Evolutionary conservation across 192 early-diverging fungal species (phyloP), one percentile per base, ranked within the genome.

Genomic region (Coemansia sp.): DNA sequence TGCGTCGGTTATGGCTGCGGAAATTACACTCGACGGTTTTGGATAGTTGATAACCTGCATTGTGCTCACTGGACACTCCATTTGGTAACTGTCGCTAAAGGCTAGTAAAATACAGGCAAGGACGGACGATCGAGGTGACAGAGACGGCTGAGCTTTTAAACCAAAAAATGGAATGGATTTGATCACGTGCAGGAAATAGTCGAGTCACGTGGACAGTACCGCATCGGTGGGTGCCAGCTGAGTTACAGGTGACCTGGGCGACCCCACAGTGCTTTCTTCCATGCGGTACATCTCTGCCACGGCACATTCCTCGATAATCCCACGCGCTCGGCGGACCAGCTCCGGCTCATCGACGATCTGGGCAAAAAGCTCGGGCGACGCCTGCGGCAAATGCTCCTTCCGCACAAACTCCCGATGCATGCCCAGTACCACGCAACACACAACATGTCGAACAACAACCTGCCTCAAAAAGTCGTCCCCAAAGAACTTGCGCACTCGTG

Each of bases 401-500:
- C 59, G 49, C 9, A 15, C 41, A 73, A 70, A 79, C 39, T 67
- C 70, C 10, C 55, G 10, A 62, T 98, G 95, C 21, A 83, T 79
- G 22, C 80, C 82, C 47, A 97, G 69, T 23, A 96, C 69, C 4
- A 83, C 83, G 55, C 83, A 82, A 65, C 87, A 90, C 15, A 97
- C 43, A 0, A 94, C 89, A 73, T 90, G 95, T 22, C 94, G 87
- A 6, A 92, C 85, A 39, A 95, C 83, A 65, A 98, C 90, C 66
- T 94, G 93, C 25, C 92, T 84, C 68, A 98, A 69, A 72, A 97
- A 98, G 54, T 94, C 94, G 75, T 97, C 96, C 51, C 91, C 82
- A 56, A 97, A 66, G 75, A 98, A 98, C 55, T 78, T 65, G 49
- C 83, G 84, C 67, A 81, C 75, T n/a, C 79, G 49, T 2, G 35